A percentile compares a stretch with the other conserved stretches of the same genome.
Evolutionary conservation across 2,329 filamentous ascomycete species (phyloP).

Genomic region (Pseudogymnoascus sp.): DNA sequence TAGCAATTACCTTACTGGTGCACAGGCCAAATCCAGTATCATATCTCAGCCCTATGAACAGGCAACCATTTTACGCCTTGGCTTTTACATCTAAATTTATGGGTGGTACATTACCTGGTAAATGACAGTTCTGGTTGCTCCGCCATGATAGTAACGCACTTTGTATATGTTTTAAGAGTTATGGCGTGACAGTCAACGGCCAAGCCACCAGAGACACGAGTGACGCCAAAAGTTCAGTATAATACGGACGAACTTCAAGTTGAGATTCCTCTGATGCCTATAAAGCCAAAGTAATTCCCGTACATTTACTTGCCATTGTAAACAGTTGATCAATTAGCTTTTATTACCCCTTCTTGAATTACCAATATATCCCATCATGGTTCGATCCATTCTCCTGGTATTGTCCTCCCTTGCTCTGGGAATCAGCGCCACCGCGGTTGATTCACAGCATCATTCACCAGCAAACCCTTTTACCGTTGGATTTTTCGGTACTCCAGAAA

Average conservation of each 20-base stretch:
- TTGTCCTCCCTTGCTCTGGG: background rate
- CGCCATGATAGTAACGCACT: background rate
- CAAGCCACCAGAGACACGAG: background rate
- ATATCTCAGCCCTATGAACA: background rate
- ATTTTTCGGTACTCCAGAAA: background rate
- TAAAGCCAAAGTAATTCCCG: background rate
- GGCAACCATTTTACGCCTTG: background rate
- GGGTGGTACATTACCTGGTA: background rate
- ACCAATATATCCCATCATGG: background rate
- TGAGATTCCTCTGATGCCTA: background rate
- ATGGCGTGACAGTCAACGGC: background rate
- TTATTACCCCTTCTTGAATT: background rate
- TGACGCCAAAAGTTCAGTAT: background rate
- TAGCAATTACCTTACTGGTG: no score
- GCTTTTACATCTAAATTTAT: background rate
- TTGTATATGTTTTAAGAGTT: background rate
- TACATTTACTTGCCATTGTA: background rate
- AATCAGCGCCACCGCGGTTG: background rate
- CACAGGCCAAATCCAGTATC: no score
- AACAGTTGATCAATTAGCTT: background rate
- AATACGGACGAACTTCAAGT: background rate
- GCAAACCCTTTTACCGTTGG: background rate
- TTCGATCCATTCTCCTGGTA: background rate
- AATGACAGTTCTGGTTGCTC: background rate
- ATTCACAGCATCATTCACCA: background rate